phyloP scores from a whole-genome alignment of 148 eudicot genomes.

The Nepenthes mirabilis region DNA sequence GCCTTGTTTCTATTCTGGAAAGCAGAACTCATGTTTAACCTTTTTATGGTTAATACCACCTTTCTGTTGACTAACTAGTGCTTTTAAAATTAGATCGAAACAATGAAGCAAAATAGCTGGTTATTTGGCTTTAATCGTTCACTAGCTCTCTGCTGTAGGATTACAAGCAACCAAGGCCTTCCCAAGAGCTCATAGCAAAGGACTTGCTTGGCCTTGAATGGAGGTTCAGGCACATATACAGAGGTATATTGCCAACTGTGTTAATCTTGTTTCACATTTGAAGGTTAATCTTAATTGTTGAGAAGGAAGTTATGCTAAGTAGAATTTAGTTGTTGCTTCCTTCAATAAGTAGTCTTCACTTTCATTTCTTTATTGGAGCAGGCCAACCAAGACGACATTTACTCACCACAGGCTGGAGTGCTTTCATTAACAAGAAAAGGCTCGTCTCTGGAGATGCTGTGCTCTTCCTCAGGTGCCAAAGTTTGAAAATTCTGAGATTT shows the following conservation, averaged over 20 bases:
- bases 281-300: neutral
- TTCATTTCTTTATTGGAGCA: conserved; percentile 13
- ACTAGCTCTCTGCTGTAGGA: conserved; percentile 32
- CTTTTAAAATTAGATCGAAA: neutral
- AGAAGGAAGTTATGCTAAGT: too few relatives aligned
- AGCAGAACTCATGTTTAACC: too few relatives aligned
- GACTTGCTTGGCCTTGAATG: conserved; percentile 84
- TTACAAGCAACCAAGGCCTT: conserved; percentile 90
- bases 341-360: too few relatives aligned
- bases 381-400: conserved; percentile 96
- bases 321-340: too few relatives aligned
- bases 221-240: conserved; percentile 84
- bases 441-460: conserved; percentile 93
- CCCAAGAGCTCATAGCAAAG: conserved; percentile 94
- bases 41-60: too few relatives aligned
- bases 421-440: conserved; percentile 91
- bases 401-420: conserved; percentile 99
- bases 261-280: neutral
- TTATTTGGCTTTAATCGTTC: neutral
- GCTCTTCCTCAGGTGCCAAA: conserved; percentile 55
- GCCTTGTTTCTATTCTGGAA: too few relatives aligned
- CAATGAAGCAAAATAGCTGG: neutral
- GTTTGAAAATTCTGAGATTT: neutral
- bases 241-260: conserved; percentile 30
- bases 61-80: too few relatives aligned